Base-by-base conservation (phyloP, 805 yeast genomes). In the Cyberlindnera maritima region DNA sequence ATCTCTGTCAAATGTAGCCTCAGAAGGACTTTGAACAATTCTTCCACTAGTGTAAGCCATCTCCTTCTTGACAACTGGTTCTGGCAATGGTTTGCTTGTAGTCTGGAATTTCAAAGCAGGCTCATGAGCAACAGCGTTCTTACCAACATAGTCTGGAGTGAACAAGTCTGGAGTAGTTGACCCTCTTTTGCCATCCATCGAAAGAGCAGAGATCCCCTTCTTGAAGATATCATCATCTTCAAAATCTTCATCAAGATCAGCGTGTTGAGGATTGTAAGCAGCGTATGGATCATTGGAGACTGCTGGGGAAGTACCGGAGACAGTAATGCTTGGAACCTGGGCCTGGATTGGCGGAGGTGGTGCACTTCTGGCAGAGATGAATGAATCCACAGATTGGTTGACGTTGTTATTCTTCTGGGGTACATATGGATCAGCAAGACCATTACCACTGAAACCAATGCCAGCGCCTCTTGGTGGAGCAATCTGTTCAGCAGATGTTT, bases 171-270 rank as follows among this genome's bases (percentile, higher is more conserved):
- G 19, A 14, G 37, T 33, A 4, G 18, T 15, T 3, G 49, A 13
- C 3, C 33, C 13, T 28, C 46, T 31, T 23, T 44, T 17, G 10
- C 41, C 43, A 7, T 45, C 44, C 39, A 45, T 49, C 23, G 52
- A 49, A 44, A 50, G 33, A 14, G 61, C 59, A 25, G 60, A 50
- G 21, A 55, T 38, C 8, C 58, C 64, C 25, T 58, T 59, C 26
- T 54, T 49, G 47, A 59, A 56, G 28, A 56, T 60, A 8, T 58
- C 61, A 36, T 58, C 66, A 38, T 57, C 53, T 25, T 60, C 63
- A 41, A 59, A 56, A 47, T 58, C 58, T 36, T 60, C 65, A 41
- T 61, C 63, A 12, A 52, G 37, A 18, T 55, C 58, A 17, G 29
- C 35, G 3, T 39, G 25, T 13, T 36, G 42, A 15, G 39, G 15